A percentile compares a stretch with the other conserved stretches of the same genome.
Conservation (phyloP, 371 early-diverging fungal species). For the Mortierella sp. region DNA sequence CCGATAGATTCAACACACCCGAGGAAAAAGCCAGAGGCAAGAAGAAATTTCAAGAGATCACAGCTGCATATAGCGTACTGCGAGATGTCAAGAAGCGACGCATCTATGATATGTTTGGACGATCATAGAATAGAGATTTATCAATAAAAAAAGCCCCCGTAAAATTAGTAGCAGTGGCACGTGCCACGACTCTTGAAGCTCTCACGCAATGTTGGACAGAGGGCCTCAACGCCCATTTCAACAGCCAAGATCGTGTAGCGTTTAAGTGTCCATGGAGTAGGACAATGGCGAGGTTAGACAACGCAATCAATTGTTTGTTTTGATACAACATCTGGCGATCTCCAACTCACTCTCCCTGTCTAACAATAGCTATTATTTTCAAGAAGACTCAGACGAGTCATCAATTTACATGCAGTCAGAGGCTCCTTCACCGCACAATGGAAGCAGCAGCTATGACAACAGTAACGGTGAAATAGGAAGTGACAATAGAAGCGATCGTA, state of each 20-base stretch:
- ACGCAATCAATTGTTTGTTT: not conserved
- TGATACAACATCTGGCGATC: no score
- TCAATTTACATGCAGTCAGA: conserved; percentile 6
- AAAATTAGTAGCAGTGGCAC: no score
- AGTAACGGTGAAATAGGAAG: not conserved
- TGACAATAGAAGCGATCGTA: not conserved
- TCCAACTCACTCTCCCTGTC: no score
- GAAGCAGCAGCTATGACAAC: not conserved
- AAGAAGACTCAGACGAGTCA: conserved; percentile 53
- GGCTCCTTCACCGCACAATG: not conserved
- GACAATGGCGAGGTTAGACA: conserved; percentile 24
- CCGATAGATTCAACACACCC: conserved; percentile 66
- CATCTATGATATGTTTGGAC: conserved; percentile 32
- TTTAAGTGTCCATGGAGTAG: not conserved
- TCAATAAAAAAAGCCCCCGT: no score
- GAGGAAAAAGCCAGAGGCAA: conserved; percentile 67
- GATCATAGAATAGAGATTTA: not conserved
- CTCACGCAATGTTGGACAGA: no score
- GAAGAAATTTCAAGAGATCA: conserved; percentile 67
- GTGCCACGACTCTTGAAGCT: no score
- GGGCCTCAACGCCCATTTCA: no score
- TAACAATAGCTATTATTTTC: conserved; percentile 39
- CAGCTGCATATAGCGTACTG: conserved; percentile 69
- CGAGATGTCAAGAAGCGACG: conserved; percentile 59
- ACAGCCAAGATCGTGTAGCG: not conserved